Base-by-base conservation (phyloP, 805 yeast genomes). In the Jamesozyma jinghongensis region DNA sequence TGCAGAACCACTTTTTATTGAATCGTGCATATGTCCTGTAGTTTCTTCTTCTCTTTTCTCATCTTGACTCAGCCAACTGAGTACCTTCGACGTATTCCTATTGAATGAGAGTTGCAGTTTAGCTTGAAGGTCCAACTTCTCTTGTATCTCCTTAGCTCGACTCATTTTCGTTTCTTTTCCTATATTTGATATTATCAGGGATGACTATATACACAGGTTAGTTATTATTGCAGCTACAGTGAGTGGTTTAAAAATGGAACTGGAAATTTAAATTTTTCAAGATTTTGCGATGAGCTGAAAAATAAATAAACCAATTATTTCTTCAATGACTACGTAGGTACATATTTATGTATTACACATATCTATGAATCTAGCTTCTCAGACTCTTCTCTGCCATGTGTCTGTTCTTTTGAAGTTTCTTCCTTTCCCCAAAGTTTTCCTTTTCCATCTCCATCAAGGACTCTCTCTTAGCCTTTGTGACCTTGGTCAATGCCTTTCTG, bases 381-480 rank as follows among this genome's bases (percentile, higher is more conserved):
- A 42, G 41, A 37, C 54, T 47, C 37, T 56, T 59, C 20, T 41
- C 39, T 32, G 42, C 35, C 41, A 45, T 73, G 29, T 57, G 45
- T 38, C 59, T 64, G 19, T 57, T 62, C 53, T 69, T 73, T 48
- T 77, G 75, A 32, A 66, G 72, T 52, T 67, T 70, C 47, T 68
- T 70, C 50, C 73, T 73, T 52, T 85, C 94, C 11, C 97, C 96
- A 59, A 88, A 90, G 17, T 77, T 74, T 46, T 85, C 96, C 46
- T 75, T 76, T 47, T 90, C 97, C 96, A 92, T 87, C 30, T 85
- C 96, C 84, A 90, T 77, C 40, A 82, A 59, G 3, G 96, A 84
- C 59, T 88, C 95, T 50, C 96, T 74, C 65, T 85, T 86, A 16
- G 97, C 97, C 28, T 73, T 75, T 27, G 88, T 79, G 1, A 83